Base-by-base conservation (phyloP, 2,329 filamentous ascomycete genomes). In the Clonostachys byssicola region DNA sequence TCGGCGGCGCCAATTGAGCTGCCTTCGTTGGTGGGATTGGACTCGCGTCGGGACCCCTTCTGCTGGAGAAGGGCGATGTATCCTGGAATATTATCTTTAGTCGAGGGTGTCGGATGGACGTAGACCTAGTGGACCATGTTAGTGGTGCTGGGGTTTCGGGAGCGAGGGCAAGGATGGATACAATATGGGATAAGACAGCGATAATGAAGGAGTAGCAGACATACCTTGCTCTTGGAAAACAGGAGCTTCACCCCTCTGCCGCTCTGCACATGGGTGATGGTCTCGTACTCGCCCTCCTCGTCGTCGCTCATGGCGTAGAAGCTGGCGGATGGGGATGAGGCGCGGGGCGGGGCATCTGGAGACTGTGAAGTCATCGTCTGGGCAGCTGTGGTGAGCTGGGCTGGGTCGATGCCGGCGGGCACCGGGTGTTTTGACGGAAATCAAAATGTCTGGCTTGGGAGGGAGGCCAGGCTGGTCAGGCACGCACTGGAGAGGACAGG, bases 301-400 rank as follows among this genome's bases (percentile, higher is more conserved):
- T 96, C 91, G 72, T 99, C 95, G 67, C 89, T 96, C 77, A 97
- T 77, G 61, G 92, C 92, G 74, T 96, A 96, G 74, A 92, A 94
- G 59, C 90, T 95, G 45, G 85, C 89, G 4, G 88, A 81, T 3
- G 92, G 91, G 35, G 92, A 96, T 13, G 82, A 57, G 44, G 75
- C 59, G 46, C 69, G 68, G 36, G 57, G 67, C 49, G 57, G 58
- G 50, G 56, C 54, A 35, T 47, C 46, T 16, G 12, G 33, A 38
- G 16, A 17, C 36, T 18, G 14, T 39, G 36, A 39, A 39, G 36
- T 39, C 36, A 39, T 39, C 14, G 36, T 18, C 36, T 39, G 36
- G 17, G 14, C 36, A 30, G 23, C 23, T 30, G 23, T 30, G 8
- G 9, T 10, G 23, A 30, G 23, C 23, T 30, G 23, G 8, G 23